Percentiles rank a stretch among this genome's conserved stretches.
Conservation (phyloP, 768 basidiomycete genomes). For the Leccinum longicurvipes region DNA sequence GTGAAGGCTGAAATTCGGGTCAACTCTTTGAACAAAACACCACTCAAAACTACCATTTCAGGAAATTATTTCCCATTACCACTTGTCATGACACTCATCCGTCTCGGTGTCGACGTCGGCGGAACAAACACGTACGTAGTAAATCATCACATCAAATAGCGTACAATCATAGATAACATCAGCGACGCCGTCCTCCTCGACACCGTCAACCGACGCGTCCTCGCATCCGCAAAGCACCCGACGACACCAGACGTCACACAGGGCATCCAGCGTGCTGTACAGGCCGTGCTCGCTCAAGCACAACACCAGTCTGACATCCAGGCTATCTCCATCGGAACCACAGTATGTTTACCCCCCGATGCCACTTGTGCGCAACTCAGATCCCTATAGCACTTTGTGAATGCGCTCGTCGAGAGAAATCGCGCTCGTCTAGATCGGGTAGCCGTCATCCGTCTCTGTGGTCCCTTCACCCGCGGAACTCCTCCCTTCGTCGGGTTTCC, state of each 20-base stretch:
- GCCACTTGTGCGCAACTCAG: neutral
- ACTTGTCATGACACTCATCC: constrained; percentile 1
- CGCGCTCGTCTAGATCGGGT: constrained; percentile 51
- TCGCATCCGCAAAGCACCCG: constrained; percentile 41
- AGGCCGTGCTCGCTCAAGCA: constrained; percentile 40
- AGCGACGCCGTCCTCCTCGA: constrained; percentile 35
- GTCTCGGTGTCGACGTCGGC: constrained; percentile 35
- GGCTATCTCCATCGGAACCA: constrained; percentile 60
- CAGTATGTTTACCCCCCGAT: constrained; percentile 31
- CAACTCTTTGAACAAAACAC: constrained; percentile 5
- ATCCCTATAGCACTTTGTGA: constrained; percentile 44
- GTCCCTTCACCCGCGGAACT: constrained; percentile 54
- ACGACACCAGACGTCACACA: constrained; percentile 57
- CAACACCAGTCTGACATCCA: constrained; percentile 38
- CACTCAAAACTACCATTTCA: neutral
- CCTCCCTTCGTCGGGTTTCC: constrained; percentile 58
- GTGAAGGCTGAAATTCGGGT: neutral
- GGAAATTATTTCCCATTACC: constrained; percentile 10
- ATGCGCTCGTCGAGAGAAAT: constrained; percentile 60
- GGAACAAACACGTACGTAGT: constrained; percentile 34
- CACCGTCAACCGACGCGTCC: constrained; percentile 12
- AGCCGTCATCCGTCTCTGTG: constrained; percentile 61
- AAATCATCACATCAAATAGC: neutral
- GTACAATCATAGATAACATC: neutral
- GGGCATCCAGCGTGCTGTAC: constrained; percentile 55